Evolutionary conservation across 1,284 basidiomycete species (phyloP).

Genomic region (Melampsora larici-populina): DNA sequence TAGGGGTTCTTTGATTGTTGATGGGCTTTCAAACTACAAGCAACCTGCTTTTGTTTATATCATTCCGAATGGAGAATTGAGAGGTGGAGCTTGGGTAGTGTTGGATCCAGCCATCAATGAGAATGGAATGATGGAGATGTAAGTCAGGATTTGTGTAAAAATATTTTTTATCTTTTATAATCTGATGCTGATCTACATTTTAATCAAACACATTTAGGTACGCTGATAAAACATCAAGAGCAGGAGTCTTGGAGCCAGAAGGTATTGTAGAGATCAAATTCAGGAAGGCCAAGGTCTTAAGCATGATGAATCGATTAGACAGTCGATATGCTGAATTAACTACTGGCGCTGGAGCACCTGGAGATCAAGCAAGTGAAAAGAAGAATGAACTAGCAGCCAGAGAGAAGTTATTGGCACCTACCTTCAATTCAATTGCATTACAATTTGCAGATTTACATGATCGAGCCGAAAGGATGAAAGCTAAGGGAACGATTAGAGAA

Average conservation of each 20-base stretch:
- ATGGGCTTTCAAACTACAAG: conserved; percentile 93
- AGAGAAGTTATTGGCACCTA: conserved; percentile 78
- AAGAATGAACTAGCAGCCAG: conserved; percentile 66
- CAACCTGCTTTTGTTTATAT: conserved; percentile 99
- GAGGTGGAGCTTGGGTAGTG: conserved; percentile 99
- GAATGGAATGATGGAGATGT: conserved; percentile 97
- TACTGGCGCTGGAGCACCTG: conserved; percentile 61
- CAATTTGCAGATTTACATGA: conserved; percentile 96
- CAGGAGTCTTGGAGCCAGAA: conserved; percentile 96
- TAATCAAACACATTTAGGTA: conserved; percentile 45
- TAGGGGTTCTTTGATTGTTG: conserved; percentile 70
- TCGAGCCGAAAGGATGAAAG: conserved; percentile 88
- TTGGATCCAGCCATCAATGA: conserved; percentile 93
- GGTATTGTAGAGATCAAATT: conserved; percentile 85
- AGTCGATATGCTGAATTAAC: conserved; percentile 71
- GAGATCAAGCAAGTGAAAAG: conserved; percentile 66
- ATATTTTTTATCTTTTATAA: neutral
- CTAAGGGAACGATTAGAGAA: conserved; percentile 81
- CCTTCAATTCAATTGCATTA: conserved; percentile 88
- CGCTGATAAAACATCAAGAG: conserved; percentile 89
- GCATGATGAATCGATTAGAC: conserved; percentile 92
- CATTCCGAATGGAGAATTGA: conserved; percentile 95
- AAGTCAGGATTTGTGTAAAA: conserved; percentile 53
- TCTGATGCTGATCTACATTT: neutral
- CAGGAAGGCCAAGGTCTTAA: conserved; percentile 76